Conservation (phyloP, 2,329 filamentous ascomycete genomes). For the Calycina herbarum region DNA sequence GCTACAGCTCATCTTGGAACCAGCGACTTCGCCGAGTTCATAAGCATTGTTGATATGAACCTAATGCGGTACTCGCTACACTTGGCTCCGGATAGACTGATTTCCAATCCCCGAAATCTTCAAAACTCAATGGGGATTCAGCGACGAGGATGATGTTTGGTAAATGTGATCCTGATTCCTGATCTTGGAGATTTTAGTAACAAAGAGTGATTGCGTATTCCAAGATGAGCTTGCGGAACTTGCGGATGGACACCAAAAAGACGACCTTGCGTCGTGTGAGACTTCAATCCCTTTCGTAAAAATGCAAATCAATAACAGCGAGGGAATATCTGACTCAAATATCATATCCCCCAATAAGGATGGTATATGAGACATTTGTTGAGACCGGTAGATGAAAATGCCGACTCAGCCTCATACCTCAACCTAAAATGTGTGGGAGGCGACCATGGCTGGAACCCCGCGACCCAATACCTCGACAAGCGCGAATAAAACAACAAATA, state of each 20-base stretch:
- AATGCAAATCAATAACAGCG: not conserved
- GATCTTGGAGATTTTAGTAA: not conserved
- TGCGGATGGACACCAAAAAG: not conserved
- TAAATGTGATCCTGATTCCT: not conserved
- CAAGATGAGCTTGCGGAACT: too few species aligned
- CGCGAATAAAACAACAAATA: not conserved
- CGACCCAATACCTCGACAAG: not conserved
- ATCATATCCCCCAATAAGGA: conserved; percentile 8
- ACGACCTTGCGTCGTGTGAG: not conserved
- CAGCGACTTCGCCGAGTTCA: not conserved
- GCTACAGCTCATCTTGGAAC: not conserved
- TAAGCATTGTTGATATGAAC: not conserved
- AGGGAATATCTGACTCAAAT: not conserved
- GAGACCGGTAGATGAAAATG: not conserved
- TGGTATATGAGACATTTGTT: not conserved
- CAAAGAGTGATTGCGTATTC: too few species aligned
- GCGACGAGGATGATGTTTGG: too few species aligned
- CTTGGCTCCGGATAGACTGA: too few species aligned
- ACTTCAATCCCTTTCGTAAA: not conserved
- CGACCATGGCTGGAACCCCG: not conserved
- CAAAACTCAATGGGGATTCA: too few species aligned
- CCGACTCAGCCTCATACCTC: conserved; percentile 1
- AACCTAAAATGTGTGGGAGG: conserved; percentile 6
- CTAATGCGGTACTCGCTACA: not conserved
- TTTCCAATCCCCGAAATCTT: too few species aligned